Base-by-base conservation (phyloP, 2,329 filamentous ascomycete genomes). In the Chaetomium olivaceum region DNA sequence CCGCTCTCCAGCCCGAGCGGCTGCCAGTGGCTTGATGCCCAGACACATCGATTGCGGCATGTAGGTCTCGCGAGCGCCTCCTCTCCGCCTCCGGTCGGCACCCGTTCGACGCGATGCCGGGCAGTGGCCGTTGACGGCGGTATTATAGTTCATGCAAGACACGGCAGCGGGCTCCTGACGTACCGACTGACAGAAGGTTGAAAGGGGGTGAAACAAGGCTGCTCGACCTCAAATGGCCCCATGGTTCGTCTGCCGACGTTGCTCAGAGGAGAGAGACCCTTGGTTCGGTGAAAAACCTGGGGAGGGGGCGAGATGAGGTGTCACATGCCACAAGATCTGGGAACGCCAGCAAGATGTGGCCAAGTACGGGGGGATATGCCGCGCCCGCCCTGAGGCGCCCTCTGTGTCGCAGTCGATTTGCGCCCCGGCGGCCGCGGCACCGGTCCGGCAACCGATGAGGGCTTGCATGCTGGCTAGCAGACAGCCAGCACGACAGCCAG, bases 281-380 rank as follows among this genome's bases (percentile, higher is more conserved):
- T 70, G 67, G 56, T 63, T 64, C 70, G 68, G 71, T 73, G 71
- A 65, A 69, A 59, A 70, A 52, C 71, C 74, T 74, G 74, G 54
- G 64, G 67, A 14, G 59, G 64, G 67, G 23, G 65, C 51, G 57
- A 64, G 68, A 70, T 78, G 77, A 81, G 75, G 72, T 77, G 77
- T 82, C 80, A 82, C 79, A 79, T 83, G 74, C 72, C 76, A 83
- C 82, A 80, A 80, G 81, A 83, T 83, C 81, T 81, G 72, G 70
- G 71, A 76, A 74, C 74, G 72, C 73, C 74, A 74, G 72, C 72
- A 73, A 72, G 68, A 73, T 71, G 72, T 73, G 72, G 71, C 61
- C 72, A 69, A 67, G 69, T 68, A 73, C 74, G 73, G 75, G 73
- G 72, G 36, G 58, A 66, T 73, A 75, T 73, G 74, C 70, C 71